Evolutionary conservation across 768 basidiomycete species (phyloP), one percentile per base, ranked within the genome.

Genomic region (Lactifluus rugatus): DNA sequence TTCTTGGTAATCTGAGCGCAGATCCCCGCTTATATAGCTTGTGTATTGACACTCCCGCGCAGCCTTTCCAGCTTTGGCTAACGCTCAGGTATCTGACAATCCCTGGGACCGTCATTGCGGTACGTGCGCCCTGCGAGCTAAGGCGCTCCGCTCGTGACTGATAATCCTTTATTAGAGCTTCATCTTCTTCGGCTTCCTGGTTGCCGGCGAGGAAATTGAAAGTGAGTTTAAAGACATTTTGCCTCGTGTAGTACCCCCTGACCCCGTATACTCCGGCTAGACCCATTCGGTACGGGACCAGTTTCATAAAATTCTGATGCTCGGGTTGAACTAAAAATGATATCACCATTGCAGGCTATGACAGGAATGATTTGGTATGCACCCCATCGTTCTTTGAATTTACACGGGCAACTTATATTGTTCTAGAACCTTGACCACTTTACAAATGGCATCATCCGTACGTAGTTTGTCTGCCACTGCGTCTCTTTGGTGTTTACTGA

Each of bases 171-270:
- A 19, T 26, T 64, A 84, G 79, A 76, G 76, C 64, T 86, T 87
- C 68, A 75, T 84, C 56, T 87, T 84, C 74, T 85, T 85, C 66
- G 85, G 85, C 8, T 87, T 86, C 72, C 68, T 87, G 58, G 83
- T 82, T 48, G 83, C 84, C 28, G 84, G 84, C 45, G 84, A 86
- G 69, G 85, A 86, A 70, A 86, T 87, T 56, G 84, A 86, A 70
- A 84, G 84, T 85, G 59, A 64, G 81, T 41, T 72, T 25, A 42
- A 23, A 34, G 48, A 37, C 52, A 21, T 52, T 39, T 25, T 51
- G 49, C 52, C 23, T 44, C 46, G 31, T 60, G 37, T 48, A 8
- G 41, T 47, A 52, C 17, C 53, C 42, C 42, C 62, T 53, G 52
- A 52, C 55, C 46, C 32, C 37, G 41, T 48, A 36, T 54, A n/a